Conservation (phyloP, 1,139 yeast species). For the Suzukiozyma palmioleophila region DNA sequence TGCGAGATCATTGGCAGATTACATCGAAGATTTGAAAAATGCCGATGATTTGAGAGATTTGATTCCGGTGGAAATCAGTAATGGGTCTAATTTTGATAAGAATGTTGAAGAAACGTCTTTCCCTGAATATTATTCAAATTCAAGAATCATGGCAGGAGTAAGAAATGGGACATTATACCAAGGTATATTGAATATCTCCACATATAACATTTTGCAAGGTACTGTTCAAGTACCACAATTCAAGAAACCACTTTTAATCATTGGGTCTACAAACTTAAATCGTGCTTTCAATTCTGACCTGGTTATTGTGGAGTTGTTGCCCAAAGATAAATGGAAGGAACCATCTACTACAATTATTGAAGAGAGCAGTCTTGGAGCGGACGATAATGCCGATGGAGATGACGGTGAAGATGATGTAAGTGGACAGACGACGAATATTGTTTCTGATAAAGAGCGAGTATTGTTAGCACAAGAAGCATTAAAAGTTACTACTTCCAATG, state of each 20-base stretch:
- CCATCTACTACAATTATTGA: constrained; percentile 80
- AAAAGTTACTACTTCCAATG: constrained; percentile 39
- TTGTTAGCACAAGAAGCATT: constrained; percentile 75
- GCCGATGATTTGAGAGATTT: constrained; percentile 77
- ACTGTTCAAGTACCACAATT: constrained; percentile 69
- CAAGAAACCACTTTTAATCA: constrained; percentile 74
- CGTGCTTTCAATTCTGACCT: constrained; percentile 90
- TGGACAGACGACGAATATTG: constrained; percentile 25
- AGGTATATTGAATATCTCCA: constrained; percentile 75
- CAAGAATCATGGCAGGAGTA: constrained; percentile 87
- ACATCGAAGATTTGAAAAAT: constrained; percentile 69
- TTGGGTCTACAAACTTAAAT: constrained; percentile 82
- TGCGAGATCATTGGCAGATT: constrained; percentile 58
- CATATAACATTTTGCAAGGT: constrained; percentile 88
- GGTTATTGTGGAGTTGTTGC: constrained; percentile 86
- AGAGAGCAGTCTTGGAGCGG: constrained; percentile 60
- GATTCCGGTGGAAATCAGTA: constrained; percentile 50
- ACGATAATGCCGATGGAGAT: constrained; percentile 53
- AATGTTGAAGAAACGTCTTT: constrained; percentile 50
- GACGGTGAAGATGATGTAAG: constrained; percentile 37
- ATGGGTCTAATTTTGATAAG: constrained; percentile 10
- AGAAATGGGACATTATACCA: constrained; percentile 84
- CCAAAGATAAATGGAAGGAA: constrained; percentile 82
- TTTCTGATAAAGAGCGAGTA: constrained; percentile 74
- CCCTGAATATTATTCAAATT: constrained; percentile 73